These are phyloP conservation scores for Geranomyces variabilis DNA, from an alignment of 192 early-diverging fungal genomes.

Conservation along the genomic window DNA sequence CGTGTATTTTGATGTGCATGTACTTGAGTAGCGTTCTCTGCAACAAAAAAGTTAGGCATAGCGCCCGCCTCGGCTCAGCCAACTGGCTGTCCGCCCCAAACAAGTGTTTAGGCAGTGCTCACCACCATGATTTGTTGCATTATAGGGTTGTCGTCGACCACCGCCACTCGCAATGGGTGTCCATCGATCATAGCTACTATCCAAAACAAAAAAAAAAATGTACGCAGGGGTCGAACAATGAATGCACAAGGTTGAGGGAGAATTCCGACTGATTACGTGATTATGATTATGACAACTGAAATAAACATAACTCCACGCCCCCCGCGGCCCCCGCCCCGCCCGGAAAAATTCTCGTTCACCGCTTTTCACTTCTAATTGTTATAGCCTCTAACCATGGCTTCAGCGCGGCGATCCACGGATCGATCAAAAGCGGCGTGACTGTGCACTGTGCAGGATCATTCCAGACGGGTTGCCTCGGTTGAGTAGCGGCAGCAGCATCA, in stretches of 20 bases:
- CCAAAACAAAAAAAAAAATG: too few species aligned
- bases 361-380: too few species aligned
- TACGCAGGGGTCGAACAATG: too few species aligned
- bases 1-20: conserved; percentile 14
- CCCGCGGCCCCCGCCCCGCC: too few species aligned
- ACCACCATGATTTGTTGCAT: conserved; percentile 40
- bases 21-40: conserved; percentile 34
- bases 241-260: too few species aligned
- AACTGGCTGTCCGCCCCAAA: too few species aligned
- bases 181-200: neutral
- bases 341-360: too few species aligned
- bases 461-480: conserved; percentile 12
- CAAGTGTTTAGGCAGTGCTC: neutral
- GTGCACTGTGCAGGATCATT: conserved; percentile 22
- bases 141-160: conserved; percentile 37
- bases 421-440: neutral
- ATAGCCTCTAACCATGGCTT: conserved; percentile 20
- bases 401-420: conserved; percentile 6
- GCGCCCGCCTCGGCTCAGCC: too few species aligned
- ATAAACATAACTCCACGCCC: too few species aligned
- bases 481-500: neutral
- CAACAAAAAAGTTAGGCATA: too few species aligned
- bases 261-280: too few species aligned
- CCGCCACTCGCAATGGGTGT: conserved; percentile 21
- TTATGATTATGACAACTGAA: too few species aligned